Evolutionary conservation across 176 grass and related monocot genomes (phyloP), one percentile per base, ranked within the genome.

Genomic region (Luzula sylvatica): DNA sequence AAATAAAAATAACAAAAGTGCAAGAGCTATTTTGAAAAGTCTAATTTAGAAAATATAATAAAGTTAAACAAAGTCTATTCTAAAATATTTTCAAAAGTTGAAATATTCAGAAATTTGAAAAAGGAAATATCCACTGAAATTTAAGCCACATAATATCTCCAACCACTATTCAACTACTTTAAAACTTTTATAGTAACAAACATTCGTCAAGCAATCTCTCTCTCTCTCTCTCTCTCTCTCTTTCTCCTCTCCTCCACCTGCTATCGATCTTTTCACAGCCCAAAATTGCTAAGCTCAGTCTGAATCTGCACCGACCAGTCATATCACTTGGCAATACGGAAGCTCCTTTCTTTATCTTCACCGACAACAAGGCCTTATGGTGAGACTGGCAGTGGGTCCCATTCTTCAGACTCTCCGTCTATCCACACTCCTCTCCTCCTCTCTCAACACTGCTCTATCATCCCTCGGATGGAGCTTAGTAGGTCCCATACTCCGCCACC

Each of bases 361-460:
- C 4, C 17, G 11, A 46, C 18, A 11, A 19, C 39, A 29, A 26
- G 3, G 11, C 58, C 23, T 12, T n/a, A 7, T 16, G 16, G 11
- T 28, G 17, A 63, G 28, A 44, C 42, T 63, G 42, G 27, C 58
- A 63, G n/a, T 73, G 72, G 58, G 47, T 1, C 29, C 68, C 52
- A 62, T 82, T 38, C 41, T 87, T 38, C 69, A 53, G 24, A 70
- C 72, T 27, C 47, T 87, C 19, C 50, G 77, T 19, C 57, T 65
- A 38, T 46, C 83, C 23, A 82, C 78, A 46, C 49, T 54, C 14
- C 72, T 78, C 69, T 72, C 69, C 23, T 47, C 55, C 58, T 50
- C 80, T 56, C 72, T 87, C 58, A 87, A 82, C 83, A 61, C 47
- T 48, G 47, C 71, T 4, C 56, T 66, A 0, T 26, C 75, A 11